phyloP scores from a whole-genome alignment of 176 grass and related monocot species.

The Juncus inflexus region DNA sequence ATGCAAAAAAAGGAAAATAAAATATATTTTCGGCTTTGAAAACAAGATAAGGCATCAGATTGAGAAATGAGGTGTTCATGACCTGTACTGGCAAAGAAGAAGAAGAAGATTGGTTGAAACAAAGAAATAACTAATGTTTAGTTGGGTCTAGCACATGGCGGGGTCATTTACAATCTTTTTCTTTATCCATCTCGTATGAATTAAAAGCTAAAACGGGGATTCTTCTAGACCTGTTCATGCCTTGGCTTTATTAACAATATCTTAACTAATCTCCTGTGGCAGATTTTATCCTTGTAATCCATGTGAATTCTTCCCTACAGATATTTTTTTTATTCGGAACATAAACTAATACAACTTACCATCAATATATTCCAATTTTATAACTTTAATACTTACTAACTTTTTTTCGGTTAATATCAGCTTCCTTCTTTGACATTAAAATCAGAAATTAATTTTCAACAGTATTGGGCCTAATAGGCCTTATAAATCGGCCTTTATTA shows the following conservation, averaged over 20 bases:
- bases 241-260: neutral
- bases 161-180: neutral
- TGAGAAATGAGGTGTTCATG: constrained; percentile 29
- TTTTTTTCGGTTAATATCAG: too few relatives aligned
- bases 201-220: neutral
- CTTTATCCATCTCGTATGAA: constrained; percentile 14
- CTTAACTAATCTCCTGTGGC: neutral
- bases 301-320: too few relatives aligned
- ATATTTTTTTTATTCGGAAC: too few relatives aligned
- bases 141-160: constrained; percentile 17
- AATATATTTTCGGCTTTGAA: constrained; percentile 3
- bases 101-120: constrained; percentile 21
- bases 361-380: too few relatives aligned
- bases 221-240: constrained; percentile 14
- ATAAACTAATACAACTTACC: too few relatives aligned
- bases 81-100: constrained; percentile 10
- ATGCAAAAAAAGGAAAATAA: too few relatives aligned
- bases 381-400: too few relatives aligned
- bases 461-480: too few relatives aligned
- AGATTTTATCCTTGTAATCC: neutral
- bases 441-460: too few relatives aligned
- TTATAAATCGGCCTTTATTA: too few relatives aligned
- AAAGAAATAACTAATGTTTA: constrained; percentile 8
- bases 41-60: constrained; percentile 8
- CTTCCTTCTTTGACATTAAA: too few relatives aligned